Evolutionary conservation across 1,284 basidiomycete genomes (phyloP), one percentile per base, ranked within the genome.

Genomic region (Ceratobasidium sp.): DNA sequence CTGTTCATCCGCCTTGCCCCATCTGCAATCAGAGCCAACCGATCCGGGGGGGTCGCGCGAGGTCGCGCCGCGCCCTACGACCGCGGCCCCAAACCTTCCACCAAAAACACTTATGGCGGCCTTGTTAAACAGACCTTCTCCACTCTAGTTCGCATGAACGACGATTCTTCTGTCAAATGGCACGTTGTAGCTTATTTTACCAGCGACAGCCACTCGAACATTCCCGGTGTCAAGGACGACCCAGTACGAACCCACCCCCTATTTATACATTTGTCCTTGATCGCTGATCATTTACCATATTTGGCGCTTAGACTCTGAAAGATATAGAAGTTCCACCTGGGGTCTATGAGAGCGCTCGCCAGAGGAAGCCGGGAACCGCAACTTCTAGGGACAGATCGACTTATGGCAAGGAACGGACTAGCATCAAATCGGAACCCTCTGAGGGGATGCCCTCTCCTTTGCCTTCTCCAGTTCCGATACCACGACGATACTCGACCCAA

Each of bases 141-240:
- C 14, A 71, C 67, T 28, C 57, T 71, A 35, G 67, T 71, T 9
- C 67, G 67, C 54, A 28, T 71, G 67, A 38, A 21, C 43, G 67
- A 71, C 55, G 67, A 71, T 18, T 30, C 43, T 26, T 59, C 67
- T 43, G 67, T 71, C 52, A 71, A 71, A 46, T 71, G 67, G 67
- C 67, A 71, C 67, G 67, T 71, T 50, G 67, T 71, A 58, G 67
- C 67, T 23, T 71, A 71, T 59, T 71, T 71, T 54, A 71, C 67
- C n/a, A 71, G 55, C 67, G 67, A 71, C 67, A 71, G 67, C 67
- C 67, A 71, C 67, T 71, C 67, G 55, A 71, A 71, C 41, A 71
- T 71, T 38, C 67, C 67, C 28, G 67, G 67, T 1, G 67, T 71
- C 67, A 71, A 71, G 55, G 67, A 71, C 46, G 67, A 71, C 59